A percentile compares a stretch with the other conserved stretches of the same genome.
These are phyloP conservation scores for Cerioporus squamosus DNA, from an alignment of 1,284 basidiomycete species.

Conservation along the genomic window DNA sequence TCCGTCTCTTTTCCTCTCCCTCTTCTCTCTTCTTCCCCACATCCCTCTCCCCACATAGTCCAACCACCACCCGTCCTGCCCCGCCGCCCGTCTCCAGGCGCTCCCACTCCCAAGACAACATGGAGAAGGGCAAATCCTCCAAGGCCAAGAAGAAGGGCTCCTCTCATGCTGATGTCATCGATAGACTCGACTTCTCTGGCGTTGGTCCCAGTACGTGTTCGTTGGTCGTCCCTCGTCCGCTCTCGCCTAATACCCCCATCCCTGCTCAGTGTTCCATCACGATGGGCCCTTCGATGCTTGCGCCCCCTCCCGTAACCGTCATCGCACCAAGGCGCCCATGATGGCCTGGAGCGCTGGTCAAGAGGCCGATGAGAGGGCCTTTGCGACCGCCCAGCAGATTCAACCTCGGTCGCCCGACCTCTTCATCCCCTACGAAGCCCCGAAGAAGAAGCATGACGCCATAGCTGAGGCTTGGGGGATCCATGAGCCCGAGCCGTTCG, in stretches of 20 bases:
- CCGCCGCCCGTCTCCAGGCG: slow-evolving; percentile 52
- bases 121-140: slow-evolving; percentile 55
- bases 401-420: slow-evolving; percentile 45
- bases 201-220: slow-evolving; percentile 73
- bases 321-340: slow-evolving; percentile 79
- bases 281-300: slow-evolving; percentile 89
- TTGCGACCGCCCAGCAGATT: slow-evolving; percentile 36
- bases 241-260: slow-evolving; percentile 8
- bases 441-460: slow-evolving; percentile 79
- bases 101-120: slow-evolving; percentile 71
- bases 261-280: slow-evolving; percentile 77
- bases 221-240: slow-evolving; percentile 5
- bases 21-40: slow-evolving; percentile 20
- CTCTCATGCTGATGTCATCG: slow-evolving; percentile 67
- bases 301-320: slow-evolving; percentile 83
- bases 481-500: slow-evolving; percentile 85
- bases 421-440: slow-evolving; percentile 57
- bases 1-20: slow-evolving; percentile 17
- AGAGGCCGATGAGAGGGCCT: slow-evolving; percentile 44
- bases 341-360: slow-evolving; percentile 67
- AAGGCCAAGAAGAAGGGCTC: slow-evolving; percentile 67
- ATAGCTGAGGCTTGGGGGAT: slow-evolving; percentile 88
- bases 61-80: slow-evolving; percentile 34
- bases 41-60: slow-evolving; percentile 12
- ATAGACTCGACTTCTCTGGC: slow-evolving; percentile 65